Evolutionary conservation across 768 basidiomycete genomes (phyloP), one percentile per base, ranked within the genome.

Genomic region (Trametes elegans): DNA sequence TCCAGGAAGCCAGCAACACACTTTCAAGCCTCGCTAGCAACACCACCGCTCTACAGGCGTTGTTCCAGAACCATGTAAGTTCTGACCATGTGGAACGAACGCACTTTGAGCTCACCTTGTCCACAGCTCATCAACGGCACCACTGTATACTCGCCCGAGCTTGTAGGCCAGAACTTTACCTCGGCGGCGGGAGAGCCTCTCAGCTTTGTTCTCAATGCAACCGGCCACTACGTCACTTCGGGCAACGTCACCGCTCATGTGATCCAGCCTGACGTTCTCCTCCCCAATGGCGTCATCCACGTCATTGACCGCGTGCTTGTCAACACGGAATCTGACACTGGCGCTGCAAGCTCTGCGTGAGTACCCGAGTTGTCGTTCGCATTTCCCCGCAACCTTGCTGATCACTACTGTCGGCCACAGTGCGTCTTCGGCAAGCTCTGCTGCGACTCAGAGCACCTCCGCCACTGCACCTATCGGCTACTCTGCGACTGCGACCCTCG

Each of bases 231-330:
- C 65, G 79, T 91, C 45, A 75, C 72, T 29, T 61, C 60, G n/a
- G 78, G 74, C 41, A 72, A 73, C 44, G 62, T 74, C 58, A 71
- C 75, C 34, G 85, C 82, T 6, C 73, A 69, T 59, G 79, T 90
- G 62, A 62, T 85, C 36, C 73, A 75, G 46, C 67, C 80, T 13
- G 85, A 90, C 64, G 74, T 87, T 5, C 70, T 90, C 60, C 66
- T 80, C 23, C 64, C 74, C 16, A 90, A 90, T 58, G 88, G 88
- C 41, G 89, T 90, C 36, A 66, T 87, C 8, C 87, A 90, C 65
- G 66, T 85, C 36, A 76, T 87, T 55, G 73, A 85, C 59, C 61
- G 70, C 16, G 80, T 84, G 9, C 73, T 88, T 28, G 36, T 80
- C 14, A 76, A 82, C 65, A 70, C 73, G 3, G 65, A 74, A 7